phyloP scores from a whole-genome alignment of 2,329 filamentous ascomycete genomes.

The Talaromyces sp. region DNA sequence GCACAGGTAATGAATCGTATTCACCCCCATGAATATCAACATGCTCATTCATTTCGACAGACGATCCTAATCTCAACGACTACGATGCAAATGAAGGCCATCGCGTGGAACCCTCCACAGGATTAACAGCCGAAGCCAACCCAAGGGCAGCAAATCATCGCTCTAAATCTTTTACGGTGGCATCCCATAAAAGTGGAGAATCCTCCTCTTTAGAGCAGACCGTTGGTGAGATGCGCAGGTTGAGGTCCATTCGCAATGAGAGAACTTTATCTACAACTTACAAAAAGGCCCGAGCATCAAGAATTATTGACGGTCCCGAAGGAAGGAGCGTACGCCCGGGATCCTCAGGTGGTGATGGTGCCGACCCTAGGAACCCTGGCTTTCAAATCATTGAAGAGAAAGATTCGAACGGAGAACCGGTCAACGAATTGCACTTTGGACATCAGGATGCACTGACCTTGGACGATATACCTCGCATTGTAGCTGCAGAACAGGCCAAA shows the following conservation, averaged over 20 bases:
- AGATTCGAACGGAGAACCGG: conserved; percentile 62
- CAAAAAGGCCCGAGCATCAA: conserved; percentile 80
- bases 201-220: conserved; percentile 86
- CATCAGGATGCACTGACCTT: conserved; percentile 87
- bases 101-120: conserved; percentile 25
- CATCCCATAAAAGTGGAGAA: conserved; percentile 50
- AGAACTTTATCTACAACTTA: conserved; percentile 91
- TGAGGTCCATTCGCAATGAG: conserved; percentile 89
- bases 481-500: conserved; percentile 88
- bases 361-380: conserved; percentile 50
- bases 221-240: conserved; percentile 84
- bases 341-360: conserved; percentile 60
- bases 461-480: conserved; percentile 93
- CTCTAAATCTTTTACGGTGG: conserved; percentile 68
- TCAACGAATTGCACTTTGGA: conserved; percentile 78
- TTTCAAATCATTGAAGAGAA: conserved; percentile 79
- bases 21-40: neutral
- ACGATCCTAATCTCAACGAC: conserved; percentile 63
- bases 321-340: conserved; percentile 63
- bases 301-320: conserved; percentile 85
- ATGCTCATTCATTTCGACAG: conserved; percentile 32
- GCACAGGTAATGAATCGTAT: conserved; percentile 47
- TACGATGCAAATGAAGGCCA: conserved; percentile 64
- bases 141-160: conserved; percentile 41
- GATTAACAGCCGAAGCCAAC: neutral